These are phyloP conservation scores for Penicillium hordei DNA, from an alignment of 2,329 filamentous ascomycete genomes.

Conservation along the genomic window DNA sequence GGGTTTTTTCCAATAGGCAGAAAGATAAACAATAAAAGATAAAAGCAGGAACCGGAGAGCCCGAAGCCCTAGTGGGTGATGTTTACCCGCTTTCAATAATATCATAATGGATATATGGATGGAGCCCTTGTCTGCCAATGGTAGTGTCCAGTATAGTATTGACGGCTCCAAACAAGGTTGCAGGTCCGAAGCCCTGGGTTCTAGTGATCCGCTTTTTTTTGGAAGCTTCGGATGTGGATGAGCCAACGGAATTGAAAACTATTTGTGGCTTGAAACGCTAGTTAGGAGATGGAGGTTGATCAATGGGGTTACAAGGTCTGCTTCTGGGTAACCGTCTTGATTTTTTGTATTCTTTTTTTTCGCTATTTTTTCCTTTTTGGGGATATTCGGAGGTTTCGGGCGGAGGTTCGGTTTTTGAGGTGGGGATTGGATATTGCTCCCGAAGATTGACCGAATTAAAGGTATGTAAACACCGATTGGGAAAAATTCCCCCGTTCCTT, in stretches of 20 bases:
- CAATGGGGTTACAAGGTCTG: neutral
- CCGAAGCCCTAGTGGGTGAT: neutral
- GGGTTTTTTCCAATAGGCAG: neutral
- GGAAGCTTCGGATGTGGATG: neutral
- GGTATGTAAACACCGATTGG: neutral
- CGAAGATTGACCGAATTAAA: slow-evolving; percentile 21
- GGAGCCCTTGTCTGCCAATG: neutral
- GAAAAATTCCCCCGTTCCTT: neutral
- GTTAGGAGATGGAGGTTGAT: neutral
- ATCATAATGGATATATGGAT: neutral
- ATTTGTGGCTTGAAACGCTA: neutral
- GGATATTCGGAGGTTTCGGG: neutral
- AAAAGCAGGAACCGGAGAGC: neutral
- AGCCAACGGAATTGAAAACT: neutral
- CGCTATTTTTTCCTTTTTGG: neutral
- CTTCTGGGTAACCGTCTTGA: neutral
- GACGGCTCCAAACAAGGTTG: slow-evolving; percentile 18
- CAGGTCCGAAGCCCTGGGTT: slow-evolving; percentile 19
- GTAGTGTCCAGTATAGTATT: neutral
- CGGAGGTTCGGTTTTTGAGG: neutral
- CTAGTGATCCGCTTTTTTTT: slow-evolving; percentile 13
- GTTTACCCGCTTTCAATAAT: neutral
- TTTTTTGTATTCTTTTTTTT: neutral
- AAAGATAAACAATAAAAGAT: neutral
- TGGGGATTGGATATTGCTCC: neutral